phyloP scores from a whole-genome alignment of 495 filamentous ascomycete genomes.

The Daldinia grandis region DNA sequence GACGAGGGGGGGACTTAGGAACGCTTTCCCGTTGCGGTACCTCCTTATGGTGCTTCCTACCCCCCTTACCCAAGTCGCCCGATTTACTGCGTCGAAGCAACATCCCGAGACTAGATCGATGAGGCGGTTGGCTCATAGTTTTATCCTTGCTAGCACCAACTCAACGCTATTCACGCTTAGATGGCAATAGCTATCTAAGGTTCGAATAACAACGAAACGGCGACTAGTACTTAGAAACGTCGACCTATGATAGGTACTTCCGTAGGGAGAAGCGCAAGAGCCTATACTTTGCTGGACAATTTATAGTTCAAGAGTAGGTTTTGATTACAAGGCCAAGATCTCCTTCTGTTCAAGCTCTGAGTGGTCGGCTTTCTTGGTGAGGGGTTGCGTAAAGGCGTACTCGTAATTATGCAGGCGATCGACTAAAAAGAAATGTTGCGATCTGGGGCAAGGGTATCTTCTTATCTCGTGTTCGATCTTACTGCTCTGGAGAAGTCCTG shows the following conservation, averaged over 20 bases:
- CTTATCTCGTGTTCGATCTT: slow-evolving; percentile 30
- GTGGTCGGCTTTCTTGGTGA: slow-evolving; percentile 9
- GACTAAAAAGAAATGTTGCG: slow-evolving; percentile 15
- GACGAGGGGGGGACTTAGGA: slow-evolving; percentile 75
- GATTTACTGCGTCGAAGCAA: slow-evolving; percentile 87
- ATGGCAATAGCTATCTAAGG: slow-evolving; percentile 11
- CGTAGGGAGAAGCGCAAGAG: neutral
- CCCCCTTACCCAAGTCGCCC: slow-evolving; percentile 70
- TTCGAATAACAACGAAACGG: slow-evolving; percentile 25
- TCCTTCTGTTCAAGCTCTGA: slow-evolving; percentile 19
- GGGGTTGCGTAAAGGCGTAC: slow-evolving; percentile 22
- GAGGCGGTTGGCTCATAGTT: slow-evolving; percentile 57
- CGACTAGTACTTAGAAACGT: slow-evolving; percentile 16
- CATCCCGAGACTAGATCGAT: slow-evolving; percentile 65
- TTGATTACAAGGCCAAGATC: slow-evolving; percentile 20
- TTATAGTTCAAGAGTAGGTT: slow-evolving; percentile 32
- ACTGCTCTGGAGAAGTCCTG: slow-evolving; percentile 15
- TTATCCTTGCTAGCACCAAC: slow-evolving; percentile 37
- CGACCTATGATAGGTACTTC: slow-evolving; percentile 23
- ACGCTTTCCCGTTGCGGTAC: slow-evolving; percentile 72
- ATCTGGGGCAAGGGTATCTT: slow-evolving; percentile 16
- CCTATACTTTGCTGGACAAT: slow-evolving; percentile 15
- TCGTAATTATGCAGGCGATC: slow-evolving; percentile 11
- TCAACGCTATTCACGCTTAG: slow-evolving; percentile 29
- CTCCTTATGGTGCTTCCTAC: slow-evolving; percentile 71